Base-by-base conservation (phyloP, 2,329 filamentous ascomycete genomes). In the Phialophora macrospora region DNA sequence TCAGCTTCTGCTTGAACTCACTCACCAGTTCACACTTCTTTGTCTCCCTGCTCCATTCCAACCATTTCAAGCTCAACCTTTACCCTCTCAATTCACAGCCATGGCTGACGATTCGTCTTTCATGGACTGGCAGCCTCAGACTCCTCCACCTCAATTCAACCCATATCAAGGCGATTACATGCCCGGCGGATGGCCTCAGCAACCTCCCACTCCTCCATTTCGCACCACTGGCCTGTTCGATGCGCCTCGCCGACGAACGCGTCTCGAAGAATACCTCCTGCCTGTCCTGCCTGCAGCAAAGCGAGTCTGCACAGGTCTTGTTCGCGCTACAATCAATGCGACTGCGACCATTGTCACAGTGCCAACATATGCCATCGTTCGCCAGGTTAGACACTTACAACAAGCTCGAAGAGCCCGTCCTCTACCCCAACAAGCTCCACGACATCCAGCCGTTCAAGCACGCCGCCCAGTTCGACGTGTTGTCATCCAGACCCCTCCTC, bases 81-180 rank as follows among this genome's bases (percentile, higher is more conserved):
- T 52, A 54, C 14, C 5, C 5, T 28, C 32, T 20, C 44, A 24
- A 3, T 59, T 30, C n/a, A n/a, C 66, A 70, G 64, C 63, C 57
- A 70, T 70, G 68, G 68, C 66, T 65, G 68, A 70, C 67, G 14
- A 41, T 32, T 67, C 64, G n/a, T 67, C 63, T 51, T 60, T 65
- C 60, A 70, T 70, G 68, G 68, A 70, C 63, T 70, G 68, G 68
- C 55, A 32, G 60, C 66, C 68, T 64, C 52, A 64, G 9, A 68
- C 66, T 54, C 66, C 68, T 38, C 28, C 41, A 30, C 66, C 66
- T 41, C 26, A 22, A 1, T 49, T 61, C 61, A 63, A 68, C 49
- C 68, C 68, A 5, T 70, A 70, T 32, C 58, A 63, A 34, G 55
- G 30, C 28, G 41, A 62, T 20, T 68, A 70, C 55, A 56, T 70